Evolutionary conservation across 164 flowering plant genomes (phyloP).

Genomic region (Tinospora cordifolia): DNA sequence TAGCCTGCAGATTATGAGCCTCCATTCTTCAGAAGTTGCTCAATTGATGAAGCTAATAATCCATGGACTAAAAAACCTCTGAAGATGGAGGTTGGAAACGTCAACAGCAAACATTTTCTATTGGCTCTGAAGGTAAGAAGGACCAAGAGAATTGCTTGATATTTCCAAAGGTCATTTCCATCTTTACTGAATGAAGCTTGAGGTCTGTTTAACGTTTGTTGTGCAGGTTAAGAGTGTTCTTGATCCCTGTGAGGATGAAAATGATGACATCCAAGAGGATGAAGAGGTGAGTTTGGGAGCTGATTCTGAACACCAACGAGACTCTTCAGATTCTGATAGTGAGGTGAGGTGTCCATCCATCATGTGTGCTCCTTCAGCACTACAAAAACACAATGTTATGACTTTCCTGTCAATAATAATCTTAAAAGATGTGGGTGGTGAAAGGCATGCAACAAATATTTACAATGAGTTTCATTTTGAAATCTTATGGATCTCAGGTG

Average conservation of each 20-base stretch:
- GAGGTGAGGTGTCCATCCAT: constrained; percentile 38
- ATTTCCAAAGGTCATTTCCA: neutral
- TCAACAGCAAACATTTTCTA: constrained; percentile 89
- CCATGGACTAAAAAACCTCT: constrained; percentile 69
- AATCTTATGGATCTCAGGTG: constrained; percentile 30
- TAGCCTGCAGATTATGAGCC: constrained; percentile 95
- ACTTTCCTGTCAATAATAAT: neutral
- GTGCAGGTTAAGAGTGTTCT: constrained; percentile 84
- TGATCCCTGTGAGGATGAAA: constrained; percentile 95
- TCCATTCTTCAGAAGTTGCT: constrained; percentile 80
- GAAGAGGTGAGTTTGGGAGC: constrained; percentile 59
- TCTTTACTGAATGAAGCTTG: neutral
- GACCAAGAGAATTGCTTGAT: neutral
- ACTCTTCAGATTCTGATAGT: constrained; percentile 54
- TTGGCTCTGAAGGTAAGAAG: constrained; percentile 68
- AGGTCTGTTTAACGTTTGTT: neutral
- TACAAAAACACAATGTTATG: neutral
- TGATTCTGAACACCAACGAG: constrained; percentile 50
- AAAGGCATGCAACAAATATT: neutral
- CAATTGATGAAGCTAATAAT: constrained; percentile 63
- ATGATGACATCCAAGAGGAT: constrained; percentile 50
- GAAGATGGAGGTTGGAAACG: constrained; percentile 88
- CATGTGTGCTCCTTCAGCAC: neutral
- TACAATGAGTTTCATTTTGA: neutral
- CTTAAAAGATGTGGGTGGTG: neutral